Base-by-base conservation (phyloP, 2,329 filamentous ascomycete genomes). In the Paecilomyces variotii region DNA sequence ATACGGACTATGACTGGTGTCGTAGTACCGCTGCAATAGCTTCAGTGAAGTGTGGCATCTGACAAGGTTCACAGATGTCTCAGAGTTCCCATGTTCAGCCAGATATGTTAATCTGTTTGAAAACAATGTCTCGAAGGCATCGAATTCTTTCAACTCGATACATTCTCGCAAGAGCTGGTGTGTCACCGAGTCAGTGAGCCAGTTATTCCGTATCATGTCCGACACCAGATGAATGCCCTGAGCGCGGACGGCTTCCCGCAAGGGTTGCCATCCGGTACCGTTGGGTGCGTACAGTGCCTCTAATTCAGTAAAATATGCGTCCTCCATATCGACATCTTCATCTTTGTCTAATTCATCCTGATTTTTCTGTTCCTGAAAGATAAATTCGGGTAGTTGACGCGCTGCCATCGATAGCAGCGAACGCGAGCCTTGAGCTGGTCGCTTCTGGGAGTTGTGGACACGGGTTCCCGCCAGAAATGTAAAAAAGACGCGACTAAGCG, bases 261-360 rank as follows among this genome's bases (percentile, higher is more conserved):
- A 65, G 49, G 75, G 75, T 55, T 64, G 68, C 75, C 75, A 77
- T 24, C 74, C 74, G 59, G 61, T 60, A 26, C 68, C 67, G 52
- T 63, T 60, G 11, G 69, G 68, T 1, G 73, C 69, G 64, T 76
- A 77, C 54, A 69, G 69, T 30, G 66, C 62, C 59, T 77, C 74
- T 55, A 77, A 59, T 58, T 77, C 73, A 5, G 74, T 76, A 60
- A 76, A 75, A 58, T 76, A 74, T 55, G 67, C 68, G 65, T 74
- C 69, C 32, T 71, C 75, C 70, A 76, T 74, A 62, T 77, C 69
- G 45, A 71, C 66, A 19, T 73, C 70, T 3, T 65, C 64, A 45
- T 72, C 65, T n/a, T 68, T 65, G 2, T 72, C 69, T 25, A 60
- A 54, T 25, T 71, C 67, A 58, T 76, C 64, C 35, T 74, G 68